Percentiles rank a stretch among this genome's conserved stretches.
Evolutionary conservation across 371 early-diverging fungal species (phyloP).

Genomic region (Homolaphlyctis polyrhiza): DNA sequence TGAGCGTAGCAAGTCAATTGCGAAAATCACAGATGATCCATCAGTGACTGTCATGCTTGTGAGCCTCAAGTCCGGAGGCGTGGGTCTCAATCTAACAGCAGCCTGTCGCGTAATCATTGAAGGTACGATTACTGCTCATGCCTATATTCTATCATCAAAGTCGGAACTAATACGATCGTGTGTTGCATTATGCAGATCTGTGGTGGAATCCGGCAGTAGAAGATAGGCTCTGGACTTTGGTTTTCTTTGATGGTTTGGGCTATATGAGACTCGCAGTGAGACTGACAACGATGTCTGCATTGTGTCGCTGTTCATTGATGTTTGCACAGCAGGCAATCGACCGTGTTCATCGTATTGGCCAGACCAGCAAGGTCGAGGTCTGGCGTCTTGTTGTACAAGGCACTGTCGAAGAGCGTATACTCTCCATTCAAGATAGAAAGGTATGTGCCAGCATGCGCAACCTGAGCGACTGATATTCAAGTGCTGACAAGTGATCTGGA

Average conservation of each 20-base stretch:
- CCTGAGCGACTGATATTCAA: neutral
- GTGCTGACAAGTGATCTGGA: neutral
- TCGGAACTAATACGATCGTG: no score
- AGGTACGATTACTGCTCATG: no score
- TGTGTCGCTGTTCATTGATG: no score
- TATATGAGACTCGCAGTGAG: no score
- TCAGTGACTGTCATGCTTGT: slow-evolving; percentile 62
- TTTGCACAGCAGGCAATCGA: slow-evolving; percentile 79
- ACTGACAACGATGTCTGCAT: no score
- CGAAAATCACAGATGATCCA: slow-evolving; percentile 52
- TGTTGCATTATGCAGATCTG: no score
- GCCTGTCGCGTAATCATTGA: slow-evolving; percentile 61
- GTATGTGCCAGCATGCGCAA: no score
- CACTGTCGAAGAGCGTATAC: slow-evolving; percentile 53
- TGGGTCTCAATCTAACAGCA: slow-evolving; percentile 81
- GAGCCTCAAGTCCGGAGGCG: slow-evolving; percentile 82
- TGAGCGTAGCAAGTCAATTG: slow-evolving; percentile 54
- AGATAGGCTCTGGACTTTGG: no score
- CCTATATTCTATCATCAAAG: no score
- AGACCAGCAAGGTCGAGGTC: slow-evolving; percentile 41
- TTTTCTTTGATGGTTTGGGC: no score
- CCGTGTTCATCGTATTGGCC: slow-evolving; percentile 69
- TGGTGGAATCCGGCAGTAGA: slow-evolving; percentile 78
- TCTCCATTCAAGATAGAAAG: slow-evolving; percentile 9
- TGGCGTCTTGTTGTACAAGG: slow-evolving; percentile 54